Base-by-base conservation (phyloP, 108 stramenopile genomes). In the Cyclotella kingstonii region DNA sequence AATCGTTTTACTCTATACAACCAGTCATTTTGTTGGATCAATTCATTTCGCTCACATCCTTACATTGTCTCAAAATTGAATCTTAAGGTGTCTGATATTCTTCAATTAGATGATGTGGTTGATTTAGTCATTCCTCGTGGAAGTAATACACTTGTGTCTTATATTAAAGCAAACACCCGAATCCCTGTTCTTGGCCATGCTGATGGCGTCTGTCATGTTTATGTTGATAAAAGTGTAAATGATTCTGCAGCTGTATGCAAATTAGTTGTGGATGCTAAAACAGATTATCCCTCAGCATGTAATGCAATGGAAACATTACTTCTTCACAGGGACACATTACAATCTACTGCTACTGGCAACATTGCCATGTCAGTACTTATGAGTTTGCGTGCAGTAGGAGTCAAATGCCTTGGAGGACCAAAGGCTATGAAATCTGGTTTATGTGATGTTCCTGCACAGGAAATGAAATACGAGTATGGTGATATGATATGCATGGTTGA, bases 121-220 rank as follows among this genome's bases (percentile, higher is more conserved):
- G 98, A 99, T 63, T 91, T 99, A 48, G 97, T 98, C 53, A 98
- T 99, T 73, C 98, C 98, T 36, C 87, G 98, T 17, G 98, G 98
- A 18, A 82, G 88, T 54, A 95, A 95, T 63, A 81, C 70, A 1
- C 76, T 98, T 11, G 96, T 98, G 11, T 81, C 78, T 2, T 88
- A 90, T 70, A 92, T 98, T 67, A 90, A 96, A 68, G 74, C 83
- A 17, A 82, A 91, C 66, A 98, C 96, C 12, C 74, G 79, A 4
- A 98, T 99, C 52, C 98, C 98, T 4, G 98, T 99, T 9, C 78
- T 99, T 23, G 98, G 98, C 8, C 98, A 99, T 82, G 96, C 97
- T 22, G 98, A 99, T 49, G 98, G 98, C 46, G 94, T 99, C 27
- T 99, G 98, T 55, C 95, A 97, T 82, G 89, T 97, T 41, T 99